A percentile compares a stretch with the other conserved stretches of the same genome.
These are phyloP conservation scores for Agrocybe praecox DNA, from an alignment of 768 basidiomycete species.

Conservation along the genomic window DNA sequence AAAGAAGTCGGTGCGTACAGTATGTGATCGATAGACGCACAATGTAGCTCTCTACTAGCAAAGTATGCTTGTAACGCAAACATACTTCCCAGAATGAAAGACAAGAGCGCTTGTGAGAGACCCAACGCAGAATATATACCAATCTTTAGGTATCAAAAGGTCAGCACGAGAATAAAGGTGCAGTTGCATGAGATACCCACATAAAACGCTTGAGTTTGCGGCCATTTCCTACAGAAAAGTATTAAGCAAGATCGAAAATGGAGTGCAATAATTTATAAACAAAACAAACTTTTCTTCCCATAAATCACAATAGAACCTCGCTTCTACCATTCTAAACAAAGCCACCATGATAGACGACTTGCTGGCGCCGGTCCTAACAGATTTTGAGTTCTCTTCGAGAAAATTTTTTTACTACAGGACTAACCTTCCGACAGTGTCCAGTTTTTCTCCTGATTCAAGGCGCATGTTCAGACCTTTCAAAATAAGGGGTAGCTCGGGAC, in stretches of 20 bases:
- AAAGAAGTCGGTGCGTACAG: constrained; percentile 87
- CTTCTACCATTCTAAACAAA: too few species aligned
- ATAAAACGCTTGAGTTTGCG: constrained; percentile 64
- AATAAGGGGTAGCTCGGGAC: too few species aligned
- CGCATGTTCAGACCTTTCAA: too few species aligned
- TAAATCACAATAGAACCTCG: too few species aligned
- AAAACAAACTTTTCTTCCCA: constrained; percentile 65
- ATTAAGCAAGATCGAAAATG: constrained; percentile 5
- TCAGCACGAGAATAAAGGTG: background rate
- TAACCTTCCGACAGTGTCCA: constrained; percentile 73
- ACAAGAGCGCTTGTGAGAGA: constrained; percentile 61
- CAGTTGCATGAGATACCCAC: constrained; percentile 37
- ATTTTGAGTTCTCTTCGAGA: background rate
- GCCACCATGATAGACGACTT: too few species aligned
- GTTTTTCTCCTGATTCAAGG: too few species aligned
- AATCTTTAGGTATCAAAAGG: constrained; percentile 51
- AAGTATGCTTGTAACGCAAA: constrained; percentile 73
- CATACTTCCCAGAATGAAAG: constrained; percentile 66
- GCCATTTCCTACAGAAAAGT: constrained; percentile 47
- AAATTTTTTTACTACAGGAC: background rate
- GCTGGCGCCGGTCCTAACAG: too few species aligned
- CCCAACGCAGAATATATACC: constrained; percentile 78
- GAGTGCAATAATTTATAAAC: background rate
- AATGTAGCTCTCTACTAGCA: constrained; percentile 70
- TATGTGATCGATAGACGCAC: constrained; percentile 60